These are phyloP conservation scores for Martiniozyma abietophila DNA, from an alignment of 805 yeast species.

Conservation along the genomic window DNA sequence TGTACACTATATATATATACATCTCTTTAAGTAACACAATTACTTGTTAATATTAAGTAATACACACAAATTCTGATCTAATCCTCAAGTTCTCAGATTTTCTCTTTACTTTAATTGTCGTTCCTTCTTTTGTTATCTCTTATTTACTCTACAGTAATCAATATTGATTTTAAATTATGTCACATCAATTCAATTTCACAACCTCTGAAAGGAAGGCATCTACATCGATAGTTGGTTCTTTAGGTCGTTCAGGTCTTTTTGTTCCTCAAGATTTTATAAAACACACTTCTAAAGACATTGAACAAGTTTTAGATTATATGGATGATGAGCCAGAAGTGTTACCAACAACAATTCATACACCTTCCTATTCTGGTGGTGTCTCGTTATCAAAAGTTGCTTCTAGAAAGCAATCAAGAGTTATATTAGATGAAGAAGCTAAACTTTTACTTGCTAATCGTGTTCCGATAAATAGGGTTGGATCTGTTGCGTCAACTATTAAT, in stretches of 20 bases:
- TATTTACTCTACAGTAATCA: no score
- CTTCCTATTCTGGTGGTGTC: not conserved
- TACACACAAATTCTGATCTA: no score
- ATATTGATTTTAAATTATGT: no score
- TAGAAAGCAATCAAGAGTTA: conserved; percentile 4
- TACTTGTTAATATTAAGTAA: no score
- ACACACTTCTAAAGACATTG: conserved; percentile 18
- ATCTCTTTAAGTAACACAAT: no score
- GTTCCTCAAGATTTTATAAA: conserved; percentile 41
- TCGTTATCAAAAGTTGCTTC: not conserved
- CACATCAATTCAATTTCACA: conserved; percentile 32
- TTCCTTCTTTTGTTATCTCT: no score
- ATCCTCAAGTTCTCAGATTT: no score
- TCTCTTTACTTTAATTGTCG: no score
- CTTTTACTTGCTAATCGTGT: conserved; percentile 21
- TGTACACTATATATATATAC: no score
- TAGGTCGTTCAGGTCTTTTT: conserved; percentile 42
- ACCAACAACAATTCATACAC: not conserved
- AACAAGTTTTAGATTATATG: conserved; percentile 13
- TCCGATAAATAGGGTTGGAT: conserved; percentile 19
- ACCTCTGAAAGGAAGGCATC: conserved; percentile 43
- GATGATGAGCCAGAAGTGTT: conserved; percentile 16
- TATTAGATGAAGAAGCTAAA: conserved; percentile 23
- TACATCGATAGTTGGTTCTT: conserved; percentile 37
- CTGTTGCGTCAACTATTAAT: conserved; percentile 4